Evolutionary conservation across 225 moss, liverwort and hornwort genomes (phyloP), one percentile per base, ranked within the genome.

Genomic region (Anthoceros angustus): DNA sequence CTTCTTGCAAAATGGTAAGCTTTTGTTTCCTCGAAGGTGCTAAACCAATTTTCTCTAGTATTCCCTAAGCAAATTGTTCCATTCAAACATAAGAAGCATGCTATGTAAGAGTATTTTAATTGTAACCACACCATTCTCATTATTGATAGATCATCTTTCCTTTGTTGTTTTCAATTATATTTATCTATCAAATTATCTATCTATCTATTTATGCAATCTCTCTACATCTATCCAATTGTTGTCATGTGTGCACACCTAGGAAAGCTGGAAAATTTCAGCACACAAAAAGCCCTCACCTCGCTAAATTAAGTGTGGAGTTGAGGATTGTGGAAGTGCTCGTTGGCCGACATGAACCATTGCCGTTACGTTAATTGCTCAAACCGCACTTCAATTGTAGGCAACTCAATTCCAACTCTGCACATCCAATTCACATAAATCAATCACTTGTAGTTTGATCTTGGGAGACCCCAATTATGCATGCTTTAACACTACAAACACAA

Each of bases 1-100:
- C 71, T 7, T 32, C 71, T 7, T 75, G 61, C 63, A 75, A 8
- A 60, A 75, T 71, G 6, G 12, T 50, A 40, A 75, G 42, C 11
- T 71, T 43, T 55, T 12, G 20, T 63, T 60, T 75, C 66, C 16
- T 42, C 21, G 5, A 14, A 25, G 14, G 20, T 25, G 24, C 10
- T 5, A 75, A 21, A 12, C 66, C 65, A 23, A 75, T 50, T 20
- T 5, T 4, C 14, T 20, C 49, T 20, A 50, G 49, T 20, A 11
- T 5, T 5, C 49, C 10, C 49, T 50, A n/a, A n/a, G 49, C 49
- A 14, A 50, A 5, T 45, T 45, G 43, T 45, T 45, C n/a, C 43
- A 45, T 45, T 45, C 43, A 45, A 8, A 14, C 9, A 14, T 45
- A 14, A 45, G 43, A 14, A 14, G 43, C 9, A 45, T 14, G n/a